Evolutionary conservation across 2,329 filamentous ascomycete species (phyloP), one percentile per base, ranked within the genome.

Genomic region (Apiospora hydei): DNA sequence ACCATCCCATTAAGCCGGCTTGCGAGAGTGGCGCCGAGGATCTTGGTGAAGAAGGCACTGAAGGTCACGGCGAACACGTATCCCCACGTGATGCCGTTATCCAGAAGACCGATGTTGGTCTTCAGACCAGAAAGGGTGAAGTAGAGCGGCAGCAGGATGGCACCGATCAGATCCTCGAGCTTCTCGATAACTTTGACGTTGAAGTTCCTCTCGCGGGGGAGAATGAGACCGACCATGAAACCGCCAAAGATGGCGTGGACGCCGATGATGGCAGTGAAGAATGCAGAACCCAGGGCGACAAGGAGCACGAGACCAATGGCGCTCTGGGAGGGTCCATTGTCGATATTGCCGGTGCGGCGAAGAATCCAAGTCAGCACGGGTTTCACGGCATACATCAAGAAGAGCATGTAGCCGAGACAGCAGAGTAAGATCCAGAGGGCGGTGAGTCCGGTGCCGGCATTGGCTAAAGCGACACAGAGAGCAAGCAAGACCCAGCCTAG

Each of bases 221-320:
- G 95, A 72, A 98, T 96, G 38, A 98, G 82, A 1, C 96, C 96
- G 61, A 96, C 90, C 72, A 98, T 86, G 80, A 98, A 98, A 4
- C 93, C 95, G 57, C 96, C 96, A 77, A 98, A 98, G 79, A 98
- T 98, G 71, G 96, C 90, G 80, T 98, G 96, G 1, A 98, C 91
- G 67, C 96, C 96, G 78, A 98, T 98, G 73, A 96, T 93, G 71
- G 92, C 86, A 77, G 80, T 81, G 90, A 94, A 88, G 86, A 67
- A 95, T 82, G 7, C 87, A 85, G 75, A 94, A 83, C 38, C 93
- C 21, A 98, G 86, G 0, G 93, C 92, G 70, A 98, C 86, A 34
- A 98, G 84, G 4, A 98, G 83, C 0, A 95, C 98, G 43, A 98
- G 83, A 14, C 92, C 91, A 61, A 98, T 93, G 77, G 97, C 92